Evolutionary conservation across 2,329 filamentous ascomycete species (phyloP).

Genomic region (Pseudogymnoascus sp.): DNA sequence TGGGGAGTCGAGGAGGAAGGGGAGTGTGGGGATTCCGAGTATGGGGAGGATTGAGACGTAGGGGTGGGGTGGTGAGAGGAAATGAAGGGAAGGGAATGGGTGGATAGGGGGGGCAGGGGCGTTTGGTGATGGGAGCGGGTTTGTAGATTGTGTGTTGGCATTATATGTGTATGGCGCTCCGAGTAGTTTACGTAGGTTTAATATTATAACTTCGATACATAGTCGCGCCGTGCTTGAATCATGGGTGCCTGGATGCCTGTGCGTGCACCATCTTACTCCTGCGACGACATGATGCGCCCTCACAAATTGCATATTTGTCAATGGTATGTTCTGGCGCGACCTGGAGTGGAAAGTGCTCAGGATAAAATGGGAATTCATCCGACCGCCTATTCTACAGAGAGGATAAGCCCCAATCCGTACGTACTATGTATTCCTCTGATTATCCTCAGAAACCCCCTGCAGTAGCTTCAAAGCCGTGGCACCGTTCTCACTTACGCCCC

Average conservation of each 20-base stretch:
- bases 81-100: not conserved
- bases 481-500: too few relatives aligned
- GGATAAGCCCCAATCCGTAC: too few relatives aligned
- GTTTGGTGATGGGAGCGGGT: slow-evolving; percentile 2
- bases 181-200: not conserved
- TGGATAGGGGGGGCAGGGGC: not conserved
- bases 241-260: not conserved
- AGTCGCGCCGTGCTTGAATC: not conserved
- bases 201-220: not conserved
- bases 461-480: too few relatives aligned
- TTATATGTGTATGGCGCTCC: not conserved
- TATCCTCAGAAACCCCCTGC: too few relatives aligned
- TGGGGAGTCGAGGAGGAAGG: slow-evolving; percentile 40
- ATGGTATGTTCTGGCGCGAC: too few relatives aligned
- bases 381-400: too few relatives aligned
- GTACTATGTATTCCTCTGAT: too few relatives aligned
- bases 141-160: not conserved
- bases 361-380: too few relatives aligned
- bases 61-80: not conserved
- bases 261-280: too few relatives aligned
- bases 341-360: too few relatives aligned
- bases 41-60: slow-evolving; percentile 24
- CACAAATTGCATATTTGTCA: too few relatives aligned
- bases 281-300: too few relatives aligned
- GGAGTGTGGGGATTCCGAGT: slow-evolving; percentile 14